A percentile compares a stretch with the other conserved stretches of the same genome.
Conservation (phyloP, 352 stramenopile species). For the Pythium sukuiense region DNA sequence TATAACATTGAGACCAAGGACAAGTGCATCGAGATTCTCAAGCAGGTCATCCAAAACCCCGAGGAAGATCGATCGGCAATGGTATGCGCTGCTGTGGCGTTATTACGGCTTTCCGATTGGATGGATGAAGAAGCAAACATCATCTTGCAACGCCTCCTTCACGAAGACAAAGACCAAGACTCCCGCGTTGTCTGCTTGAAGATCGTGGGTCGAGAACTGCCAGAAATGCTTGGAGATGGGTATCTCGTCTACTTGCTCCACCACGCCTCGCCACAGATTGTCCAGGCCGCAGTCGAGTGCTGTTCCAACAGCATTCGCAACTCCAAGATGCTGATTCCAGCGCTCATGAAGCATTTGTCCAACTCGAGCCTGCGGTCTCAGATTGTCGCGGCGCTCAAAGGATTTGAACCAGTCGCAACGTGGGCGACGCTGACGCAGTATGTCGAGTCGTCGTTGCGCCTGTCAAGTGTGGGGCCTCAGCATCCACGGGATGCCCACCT, state of each 20-base stretch:
- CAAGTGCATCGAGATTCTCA: conserved; percentile 64
- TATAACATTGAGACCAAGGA: conserved; percentile 54
- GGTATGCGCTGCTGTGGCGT: conserved; percentile 72
- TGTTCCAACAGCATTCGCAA: conserved; percentile 74
- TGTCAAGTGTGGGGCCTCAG: conserved; percentile 13
- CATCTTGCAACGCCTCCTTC: conserved; percentile 72
- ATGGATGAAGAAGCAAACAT: conserved; percentile 86
- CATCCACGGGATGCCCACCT: conserved; percentile 18
- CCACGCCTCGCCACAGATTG: conserved; percentile 63
- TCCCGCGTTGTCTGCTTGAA: conserved; percentile 77
- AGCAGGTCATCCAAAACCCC: conserved; percentile 50
- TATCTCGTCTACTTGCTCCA: conserved; percentile 86
- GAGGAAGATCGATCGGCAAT: conserved; percentile 70
- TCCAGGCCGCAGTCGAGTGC: conserved; percentile 79
- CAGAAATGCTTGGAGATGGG: conserved; percentile 77
- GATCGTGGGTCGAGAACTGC: conserved; percentile 79
- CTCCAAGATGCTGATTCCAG: conserved; percentile 83
- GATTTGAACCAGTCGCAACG: conserved; percentile 61
- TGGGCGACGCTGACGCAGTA: conserved; percentile 74
- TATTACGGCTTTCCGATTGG: conserved; percentile 77
- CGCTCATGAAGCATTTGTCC: conserved; percentile 75
- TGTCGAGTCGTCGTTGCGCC: conserved; percentile 42
- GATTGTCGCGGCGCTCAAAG: conserved; percentile 68
- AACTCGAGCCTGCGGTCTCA: conserved; percentile 65
- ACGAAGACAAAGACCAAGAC: conserved; percentile 74